Conservation (phyloP, 2,329 filamentous ascomycete species). For the Aureobasidium leucospermi region DNA sequence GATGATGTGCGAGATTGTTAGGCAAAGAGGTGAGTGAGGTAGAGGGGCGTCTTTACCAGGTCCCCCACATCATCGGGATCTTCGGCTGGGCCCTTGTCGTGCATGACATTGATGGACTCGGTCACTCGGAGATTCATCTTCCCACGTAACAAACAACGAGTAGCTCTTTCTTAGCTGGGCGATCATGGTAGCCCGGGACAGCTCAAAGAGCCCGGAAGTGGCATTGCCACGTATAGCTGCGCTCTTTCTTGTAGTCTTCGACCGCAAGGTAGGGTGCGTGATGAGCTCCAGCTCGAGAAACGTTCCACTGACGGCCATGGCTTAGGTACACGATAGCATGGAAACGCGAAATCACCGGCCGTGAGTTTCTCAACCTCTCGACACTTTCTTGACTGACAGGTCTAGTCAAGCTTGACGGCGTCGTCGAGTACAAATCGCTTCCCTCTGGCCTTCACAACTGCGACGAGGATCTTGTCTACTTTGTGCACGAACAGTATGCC, state of each 20-base stretch:
- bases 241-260: slow-evolving; percentile 30
- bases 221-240: slow-evolving; percentile 26
- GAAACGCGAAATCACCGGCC: slow-evolving; percentile 64
- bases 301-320: not conserved
- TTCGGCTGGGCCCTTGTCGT: not conserved
- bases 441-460: slow-evolving; percentile 90
- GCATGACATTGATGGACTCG: slow-evolving; percentile 9
- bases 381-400: not conserved
- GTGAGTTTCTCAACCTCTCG: slow-evolving; percentile 38
- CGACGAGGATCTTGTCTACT: slow-evolving; percentile 80
- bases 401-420: slow-evolving; percentile 62
- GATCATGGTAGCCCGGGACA: not conserved
- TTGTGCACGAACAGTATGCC: slow-evolving; percentile 75
- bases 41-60: not conserved
- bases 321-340: slow-evolving; percentile 72
- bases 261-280: slow-evolving; percentile 31
- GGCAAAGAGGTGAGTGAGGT: no score
- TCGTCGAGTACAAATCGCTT: slow-evolving; percentile 92
- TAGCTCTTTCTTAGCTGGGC: not conserved
- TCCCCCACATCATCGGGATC: not conserved
- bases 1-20: no score
- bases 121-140: no score
- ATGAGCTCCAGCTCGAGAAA: not conserved
- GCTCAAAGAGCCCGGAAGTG: slow-evolving; percentile 3
- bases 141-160: not conserved